Evolutionary conservation across 441 rosid genomes (phyloP), one percentile per base, ranked within the genome.

Genomic region (Corymbia citriodora): DNA sequence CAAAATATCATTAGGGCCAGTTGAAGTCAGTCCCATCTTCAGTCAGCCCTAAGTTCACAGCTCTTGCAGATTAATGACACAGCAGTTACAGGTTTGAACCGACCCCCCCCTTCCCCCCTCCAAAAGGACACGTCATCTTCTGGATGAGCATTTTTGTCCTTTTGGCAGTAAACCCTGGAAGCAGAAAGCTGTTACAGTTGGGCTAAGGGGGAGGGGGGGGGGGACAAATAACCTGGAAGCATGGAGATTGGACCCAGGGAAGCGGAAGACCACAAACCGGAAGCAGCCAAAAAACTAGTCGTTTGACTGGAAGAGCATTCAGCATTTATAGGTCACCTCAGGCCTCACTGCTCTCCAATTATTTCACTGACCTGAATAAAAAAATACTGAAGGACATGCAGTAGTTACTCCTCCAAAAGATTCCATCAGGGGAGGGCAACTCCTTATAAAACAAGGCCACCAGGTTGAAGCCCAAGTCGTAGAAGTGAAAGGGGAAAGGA

Each of bases 221-320:
- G 90, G 89, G 91, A 93, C 95, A 94, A 49, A 55, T 90, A 90
- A 91, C 93, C 94, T 89, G 93, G 91, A 93, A 93, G 93, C 89
- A 91, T 87, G 96, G 94, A 93, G 53, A 92, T n/a, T 88, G 87
- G 82, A 86, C 93, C n/a, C 92, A 87, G 86, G 53, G 88, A 36
- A 88, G 91, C 63, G 48, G 89, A 89, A 55, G 92, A 90, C 85
- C 85, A 40, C 85, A 74, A 74, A 40, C 90, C 89, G 70, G 31
- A 88, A 70, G 87, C 92, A 88, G 90, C 85, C 85, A 74, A 89
- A 91, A 90, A 90, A 92, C 91, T 91, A 88, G 90, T 88, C 81
- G 79, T 90, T 92, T 93, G 92, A 92, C 93, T 53, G 92, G 89
- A 90, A 89, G 72, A 87, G 90, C 91, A 83, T 91, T 88, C 53